Evolutionary conservation across 2,329 filamentous ascomycete species (phyloP), one percentile per base, ranked within the genome.

Genomic region (Xylaria sp.): DNA sequence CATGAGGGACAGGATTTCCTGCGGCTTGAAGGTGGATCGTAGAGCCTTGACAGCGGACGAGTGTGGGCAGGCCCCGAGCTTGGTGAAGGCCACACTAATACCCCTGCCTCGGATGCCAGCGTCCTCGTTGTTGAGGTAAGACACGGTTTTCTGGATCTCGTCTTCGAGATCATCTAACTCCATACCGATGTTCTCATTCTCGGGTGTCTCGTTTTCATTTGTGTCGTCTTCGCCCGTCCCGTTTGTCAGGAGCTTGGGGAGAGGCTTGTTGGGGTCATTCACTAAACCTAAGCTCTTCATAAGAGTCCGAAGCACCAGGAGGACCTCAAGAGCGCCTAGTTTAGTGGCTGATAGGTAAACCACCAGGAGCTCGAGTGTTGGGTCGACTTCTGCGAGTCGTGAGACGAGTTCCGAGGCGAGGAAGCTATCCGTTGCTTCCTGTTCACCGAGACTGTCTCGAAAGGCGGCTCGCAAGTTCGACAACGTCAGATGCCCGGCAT

Each of bases 1-100:
- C 69, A 94, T 89, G 56, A 94, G 82, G 37, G 88, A 87, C 11
- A 92, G 79, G 23, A 90, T 86, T 68, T 94, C 89, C 66, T 89
- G 84, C 2, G 86, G 87, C 50, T 84, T 83, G 63, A 92, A 85
- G 28, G 83, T 84, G 11, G 82, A 80, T 42, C 89, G 87, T 46
- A 94, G 82, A 2, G 86, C 85, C 56, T 84, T 82, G 49, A 90
- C 84, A 43, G 91, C 88, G 1, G 82, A 77, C 0, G 81, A 71
- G 4, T 83, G 78, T 4, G 90, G 87, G 67, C 90, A 90, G 21
- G 83, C 83, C 73, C 87, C 88, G 4, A 94, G 83, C 72, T 90
- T 90, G 52, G 85, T 84, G 50, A 94, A 87, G 0, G 90, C 89
- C 15, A 88, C 79, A 23, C 88, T 89, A 11, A 94, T 78, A 4